Evolutionary conservation across 345 rosid genomes (phyloP), one percentile per base, ranked within the genome.

Genomic region (Syzygium oleosum): DNA sequence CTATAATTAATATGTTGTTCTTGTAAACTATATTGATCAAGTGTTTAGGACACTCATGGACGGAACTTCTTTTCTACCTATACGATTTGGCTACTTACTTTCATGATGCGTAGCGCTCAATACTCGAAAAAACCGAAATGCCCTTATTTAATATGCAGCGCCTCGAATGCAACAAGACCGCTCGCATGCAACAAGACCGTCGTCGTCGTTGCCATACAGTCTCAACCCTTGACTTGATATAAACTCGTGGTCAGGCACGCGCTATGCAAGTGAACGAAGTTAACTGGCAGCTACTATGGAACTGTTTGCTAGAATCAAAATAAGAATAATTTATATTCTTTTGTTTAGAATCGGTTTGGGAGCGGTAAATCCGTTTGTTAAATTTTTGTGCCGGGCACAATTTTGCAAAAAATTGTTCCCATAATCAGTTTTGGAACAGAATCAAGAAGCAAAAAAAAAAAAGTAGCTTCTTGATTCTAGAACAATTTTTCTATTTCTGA

Each of bases 261-360:
- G 7, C 25, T 7, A 22, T 5, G 10, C 10, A 7, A 19, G 25
- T 3, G 10, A 21, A 55, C 9, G 10, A 6, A 54, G 53, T 52
- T 3, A 12, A 27, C 0, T 0, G 34, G 2, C 12, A n/a, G 8
- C 9, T 61, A 0, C 2, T 61, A n/a, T n/a, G n/a, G n/a, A n/a
- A n/a, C n/a, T n/a, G n/a, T n/a, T n/a, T n/a, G n/a, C n/a, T n/a
- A n/a, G n/a, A n/a, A n/a, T n/a, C n/a, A n/a, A n/a, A n/a, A n/a
- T n/a, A n/a, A n/a, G n/a, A n/a, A n/a, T n/a, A n/a, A n/a, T n/a
- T n/a, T n/a, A n/a, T n/a, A n/a, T n/a, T n/a, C n/a, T n/a, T n/a
- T n/a, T 38, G n/a, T 38, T 38, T 3, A 3, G 41, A 38, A 38
- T 38, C 4, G 3, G 41, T 38, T 38, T 38, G 41, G 4, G 41